Evolutionary conservation across 345 rosid species (phyloP), one percentile per base, ranked within the genome.

Genomic region (Iberis pinnata): DNA sequence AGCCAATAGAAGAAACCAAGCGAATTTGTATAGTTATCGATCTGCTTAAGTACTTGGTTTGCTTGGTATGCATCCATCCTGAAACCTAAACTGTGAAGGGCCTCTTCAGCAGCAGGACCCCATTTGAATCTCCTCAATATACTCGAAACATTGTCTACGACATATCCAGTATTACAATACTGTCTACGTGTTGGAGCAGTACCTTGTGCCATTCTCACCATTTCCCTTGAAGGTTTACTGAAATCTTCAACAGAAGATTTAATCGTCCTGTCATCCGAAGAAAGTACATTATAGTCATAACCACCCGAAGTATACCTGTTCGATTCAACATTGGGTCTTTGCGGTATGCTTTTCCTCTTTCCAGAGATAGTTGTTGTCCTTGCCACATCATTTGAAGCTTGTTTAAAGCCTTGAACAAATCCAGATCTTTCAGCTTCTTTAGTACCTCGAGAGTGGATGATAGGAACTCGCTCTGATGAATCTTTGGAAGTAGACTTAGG

Each of bases 1-100:
- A 92, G 78, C 96, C 98, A 92, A 73, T 79, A 32, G 72, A 92
- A 92, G 70, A 88, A 84, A 15, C 80, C 83, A 26, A 81, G 88
- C 37, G 98, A 95, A 50, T 84, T 86, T 1, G 67, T 48, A 45
- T 78, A 84, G 54, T 88, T 93, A 57, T 77, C 86, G 53, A 88
- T 75, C 73, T 83, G 79, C 81, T 92, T 92, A 43, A 92, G 69
- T 49, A 92, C 78, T 75, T 92, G 96, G 75, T 88, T 92, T 9
- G 96, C 98, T 72, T 84, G 98, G 73, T 84, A 88, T 32, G 93
- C 82, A 75, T 84, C 89, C 65, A 92, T 65, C 37, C 67, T 45
- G 53, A 60, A 60, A 65, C 76, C 79, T 8, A 76, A 69, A 40
- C 67, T 75, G 25, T 57, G 68, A 69, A 92, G 89, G 18, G 89